Base-by-base conservation (phyloP, 306 rosid species). In the Arachis stenosperma region DNA sequence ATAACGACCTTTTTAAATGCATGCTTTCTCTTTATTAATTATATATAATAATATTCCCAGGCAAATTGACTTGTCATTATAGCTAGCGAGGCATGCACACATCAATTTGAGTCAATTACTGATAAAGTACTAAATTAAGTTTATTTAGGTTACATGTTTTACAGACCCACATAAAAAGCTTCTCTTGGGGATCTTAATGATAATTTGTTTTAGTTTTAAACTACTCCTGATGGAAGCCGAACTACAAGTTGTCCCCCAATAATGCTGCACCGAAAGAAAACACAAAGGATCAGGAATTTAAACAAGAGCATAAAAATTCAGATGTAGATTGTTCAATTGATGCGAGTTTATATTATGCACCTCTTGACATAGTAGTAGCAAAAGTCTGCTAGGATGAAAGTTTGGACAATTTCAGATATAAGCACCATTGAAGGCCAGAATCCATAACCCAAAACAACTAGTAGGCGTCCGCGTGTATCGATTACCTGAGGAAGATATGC, bases 301-400 rank as follows among this genome's bases (percentile, higher is more conserved):
- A 52, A 75, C 59, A 74, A 58, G 62, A 46, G 71, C 15, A 57
- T 52, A 33, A 33, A 4, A 2, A 48, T 50, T 36, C 55, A 71
- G 46, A 67, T 62, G 13, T 17, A 56, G 48, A 27, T 42, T 48
- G 57, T 43, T 48, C 27, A 22, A 22, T 22, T 67, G 61, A 59
- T 33, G 3, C 47, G 40, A 70, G 52, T 46, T 70, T 6, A 68
- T 39, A 52, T 52, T 58, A 67, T 69, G 40, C 61, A 89, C 96
- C 96, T 89, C 74, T 84, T 87, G 70, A 89, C 79, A 66, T 89
- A 89, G 87, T 89, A 89, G 83, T 89, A 89, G 79, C 96, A 89
- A 75, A 89, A 89, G 78, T 89, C 96, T n/a, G 96, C 90, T 17
- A 89, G 90, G 70, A 89, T 87, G 74, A 85, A 87, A 17, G 96